Evolutionary conservation across 2,329 filamentous ascomycete genomes (phyloP).

Genomic region (Bipolaris oryzae): DNA sequence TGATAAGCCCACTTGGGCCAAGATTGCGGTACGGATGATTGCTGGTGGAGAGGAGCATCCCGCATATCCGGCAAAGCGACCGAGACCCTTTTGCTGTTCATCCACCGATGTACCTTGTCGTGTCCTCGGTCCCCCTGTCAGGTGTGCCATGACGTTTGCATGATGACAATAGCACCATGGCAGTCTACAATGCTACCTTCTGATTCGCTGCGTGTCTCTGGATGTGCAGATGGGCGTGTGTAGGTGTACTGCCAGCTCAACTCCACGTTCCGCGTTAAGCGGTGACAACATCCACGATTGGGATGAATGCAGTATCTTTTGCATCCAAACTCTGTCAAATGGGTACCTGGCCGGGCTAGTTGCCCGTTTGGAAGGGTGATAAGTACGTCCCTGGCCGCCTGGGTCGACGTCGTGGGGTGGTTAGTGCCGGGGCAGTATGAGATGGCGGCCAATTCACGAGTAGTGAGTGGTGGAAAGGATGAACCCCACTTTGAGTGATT

Average conservation of each 20-base stretch:
- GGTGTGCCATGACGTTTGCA: constrained; percentile 1
- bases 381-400: constrained; percentile 8
- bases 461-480: constrained; percentile 11
- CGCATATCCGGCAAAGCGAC: not conserved
- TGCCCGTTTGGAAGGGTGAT: constrained; percentile 13
- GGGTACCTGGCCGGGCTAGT: constrained; percentile 6
- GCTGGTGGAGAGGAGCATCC: not conserved
- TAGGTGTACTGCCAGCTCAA: not conserved
- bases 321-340: constrained; percentile 1
- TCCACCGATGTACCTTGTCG: not conserved
- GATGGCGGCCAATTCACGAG: not conserved
- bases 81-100: constrained; percentile 8
- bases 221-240: not conserved
- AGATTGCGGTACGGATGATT: not conserved
- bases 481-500: no score
- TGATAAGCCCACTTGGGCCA: not conserved
- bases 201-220: constrained; percentile 4
- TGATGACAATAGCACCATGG: not conserved
- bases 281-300: constrained; percentile 1
- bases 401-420: constrained; percentile 1
- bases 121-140: not conserved
- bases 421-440: not conserved
- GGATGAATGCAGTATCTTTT: not conserved
- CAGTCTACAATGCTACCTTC: not conserved
- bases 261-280: constrained; percentile 7